phyloP scores from a whole-genome alignment of 2,329 filamentous ascomycete genomes.

The Aspergillus intermedius region DNA sequence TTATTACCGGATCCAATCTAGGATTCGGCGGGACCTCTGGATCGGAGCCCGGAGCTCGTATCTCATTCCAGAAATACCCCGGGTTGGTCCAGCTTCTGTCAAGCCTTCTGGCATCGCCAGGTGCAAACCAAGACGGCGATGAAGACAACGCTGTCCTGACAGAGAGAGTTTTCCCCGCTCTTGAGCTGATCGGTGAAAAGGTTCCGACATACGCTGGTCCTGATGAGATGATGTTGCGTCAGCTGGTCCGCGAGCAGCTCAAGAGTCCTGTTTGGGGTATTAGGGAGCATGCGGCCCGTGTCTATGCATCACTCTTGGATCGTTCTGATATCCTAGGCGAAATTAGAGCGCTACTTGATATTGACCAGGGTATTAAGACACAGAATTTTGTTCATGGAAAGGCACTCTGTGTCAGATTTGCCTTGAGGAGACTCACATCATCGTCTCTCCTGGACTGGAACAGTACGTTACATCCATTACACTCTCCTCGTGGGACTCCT shows the following conservation, averaged over 20 bases:
- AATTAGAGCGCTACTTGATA: conserved; percentile 19
- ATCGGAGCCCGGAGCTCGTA: conserved; percentile 34
- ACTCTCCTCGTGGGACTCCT: not conserved
- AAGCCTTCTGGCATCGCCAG: conserved; percentile 24
- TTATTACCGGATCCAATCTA: conserved; percentile 39
- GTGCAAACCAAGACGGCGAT: conserved; percentile 9
- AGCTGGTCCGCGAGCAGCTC: conserved; percentile 31
- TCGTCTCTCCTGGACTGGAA: conserved; percentile 29
- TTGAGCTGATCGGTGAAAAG: conserved; percentile 42
- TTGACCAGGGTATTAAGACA: conserved; percentile 9
- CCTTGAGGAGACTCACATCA: conserved; percentile 29
- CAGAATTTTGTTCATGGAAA: conserved; percentile 39
- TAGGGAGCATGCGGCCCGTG: conserved; percentile 41
- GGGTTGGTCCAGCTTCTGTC: conserved; percentile 33
- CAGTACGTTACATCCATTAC: conserved; percentile 16
- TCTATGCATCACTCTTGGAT: conserved; percentile 34
- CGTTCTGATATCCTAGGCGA: conserved; percentile 26
- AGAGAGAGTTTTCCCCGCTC: conserved; percentile 40
- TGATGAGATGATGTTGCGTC: conserved; percentile 26
- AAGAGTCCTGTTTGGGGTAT: conserved; percentile 41
- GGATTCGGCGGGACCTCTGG: conserved; percentile 42
- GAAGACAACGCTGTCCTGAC: conserved; percentile 29
- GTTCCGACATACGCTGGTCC: conserved; percentile 28
- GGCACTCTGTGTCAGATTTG: conserved; percentile 33
- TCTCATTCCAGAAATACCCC: conserved; percentile 37